phyloP scores from a whole-genome alignment of 2,329 filamentous ascomycete species.

The Botrytis squamosa region DNA sequence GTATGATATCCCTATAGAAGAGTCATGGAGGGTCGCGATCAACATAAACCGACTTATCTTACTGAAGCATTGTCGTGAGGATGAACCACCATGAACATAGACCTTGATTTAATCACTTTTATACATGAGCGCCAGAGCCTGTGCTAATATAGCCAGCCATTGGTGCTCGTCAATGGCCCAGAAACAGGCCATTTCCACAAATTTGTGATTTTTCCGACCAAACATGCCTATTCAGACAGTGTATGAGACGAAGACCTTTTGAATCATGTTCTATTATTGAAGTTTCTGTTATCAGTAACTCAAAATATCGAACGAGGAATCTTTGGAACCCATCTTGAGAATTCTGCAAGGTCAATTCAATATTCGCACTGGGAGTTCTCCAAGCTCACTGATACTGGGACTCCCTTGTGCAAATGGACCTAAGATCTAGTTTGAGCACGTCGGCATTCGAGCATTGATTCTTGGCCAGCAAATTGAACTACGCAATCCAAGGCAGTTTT shows the following conservation, averaged over 20 bases:
- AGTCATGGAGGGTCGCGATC: background rate
- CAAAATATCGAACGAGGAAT: background rate
- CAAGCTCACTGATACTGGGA: background rate
- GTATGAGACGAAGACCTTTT: background rate
- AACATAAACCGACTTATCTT: background rate
- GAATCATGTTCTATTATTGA: background rate
- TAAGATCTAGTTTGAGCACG: background rate
- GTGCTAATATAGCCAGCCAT: background rate
- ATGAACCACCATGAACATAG: background rate
- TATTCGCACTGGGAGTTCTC: background rate
- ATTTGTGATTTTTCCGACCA: background rate
- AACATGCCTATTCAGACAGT: accelerated
- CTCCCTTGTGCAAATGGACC: background rate
- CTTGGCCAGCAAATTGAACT: background rate
- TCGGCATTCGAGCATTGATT: background rate
- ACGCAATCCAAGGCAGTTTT: background rate
- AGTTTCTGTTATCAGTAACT: background rate
- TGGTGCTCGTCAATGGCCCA: background rate
- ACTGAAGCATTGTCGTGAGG: background rate
- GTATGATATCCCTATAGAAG: background rate
- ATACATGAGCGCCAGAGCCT: background rate
- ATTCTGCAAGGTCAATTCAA: background rate
- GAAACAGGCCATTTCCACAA: background rate
- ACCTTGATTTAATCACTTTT: background rate
- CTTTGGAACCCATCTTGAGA: no score